phyloP scores from a whole-genome alignment of 805 yeast genomes.

The Starmerella floris region DNA sequence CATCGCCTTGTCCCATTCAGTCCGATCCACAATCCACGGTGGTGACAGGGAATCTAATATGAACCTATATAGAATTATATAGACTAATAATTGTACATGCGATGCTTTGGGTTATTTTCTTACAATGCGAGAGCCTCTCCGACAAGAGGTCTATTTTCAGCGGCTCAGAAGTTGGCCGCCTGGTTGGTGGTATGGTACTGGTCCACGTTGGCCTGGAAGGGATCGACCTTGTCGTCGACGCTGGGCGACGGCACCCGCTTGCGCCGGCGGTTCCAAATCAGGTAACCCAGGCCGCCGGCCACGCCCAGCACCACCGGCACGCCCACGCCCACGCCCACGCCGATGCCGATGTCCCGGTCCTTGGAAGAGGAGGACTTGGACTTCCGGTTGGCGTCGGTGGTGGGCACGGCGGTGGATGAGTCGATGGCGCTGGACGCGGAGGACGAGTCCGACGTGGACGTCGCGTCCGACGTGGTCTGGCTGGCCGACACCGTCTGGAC shows the following conservation, averaged over 20 bases:
- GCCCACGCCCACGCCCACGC: constrained; percentile 61
- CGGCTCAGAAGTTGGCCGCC: constrained; percentile 28
- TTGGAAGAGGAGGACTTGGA: constrained; percentile 5
- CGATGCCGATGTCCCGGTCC: constrained; percentile 41
- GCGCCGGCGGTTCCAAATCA: constrained; percentile 17
- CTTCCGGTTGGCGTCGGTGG: background rate
- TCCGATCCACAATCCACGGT: no score
- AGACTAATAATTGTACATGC: no score
- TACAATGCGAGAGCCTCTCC: no score
- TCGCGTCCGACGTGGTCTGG: background rate
- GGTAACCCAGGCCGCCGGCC: constrained; percentile 21
- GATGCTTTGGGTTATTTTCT: no score
- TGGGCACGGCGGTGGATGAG: background rate
- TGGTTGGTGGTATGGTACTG: constrained; percentile 28
- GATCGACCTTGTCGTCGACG: constrained; percentile 25
- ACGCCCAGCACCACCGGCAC: constrained; percentile 41
- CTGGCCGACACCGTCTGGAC: constrained; percentile 5
- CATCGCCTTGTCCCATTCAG: no score
- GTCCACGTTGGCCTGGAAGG: constrained; percentile 28
- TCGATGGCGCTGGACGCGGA: constrained; percentile 1
- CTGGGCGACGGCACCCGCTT: constrained; percentile 5
- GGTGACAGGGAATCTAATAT: no score
- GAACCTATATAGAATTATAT: no score
- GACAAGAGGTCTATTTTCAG: no score
- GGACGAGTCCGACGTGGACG: background rate